phyloP scores from a whole-genome alignment of 768 basidiomycete species.

The Termitomyces sp. region DNA sequence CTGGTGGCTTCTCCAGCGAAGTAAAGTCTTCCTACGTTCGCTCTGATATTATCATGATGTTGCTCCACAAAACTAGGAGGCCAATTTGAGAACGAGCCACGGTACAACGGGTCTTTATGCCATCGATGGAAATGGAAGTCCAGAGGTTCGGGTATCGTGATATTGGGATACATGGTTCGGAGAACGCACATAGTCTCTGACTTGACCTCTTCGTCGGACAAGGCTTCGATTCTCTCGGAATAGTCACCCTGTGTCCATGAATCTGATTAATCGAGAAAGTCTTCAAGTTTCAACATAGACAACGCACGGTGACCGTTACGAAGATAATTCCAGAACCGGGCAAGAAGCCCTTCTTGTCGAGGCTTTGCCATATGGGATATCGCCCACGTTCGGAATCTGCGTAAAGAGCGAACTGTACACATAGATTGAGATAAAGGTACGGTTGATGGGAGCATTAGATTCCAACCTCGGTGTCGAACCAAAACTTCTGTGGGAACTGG shows the following conservation, averaged over 20 bases:
- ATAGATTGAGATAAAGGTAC: neutral
- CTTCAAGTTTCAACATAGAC: neutral
- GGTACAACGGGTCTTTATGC: conserved; percentile 47
- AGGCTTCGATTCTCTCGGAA: conserved; percentile 51
- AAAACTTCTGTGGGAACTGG: conserved; percentile 60
- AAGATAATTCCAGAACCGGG: conserved; percentile 58
- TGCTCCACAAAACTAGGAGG: conserved; percentile 52
- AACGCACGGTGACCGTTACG: conserved; percentile 42
- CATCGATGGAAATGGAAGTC: conserved; percentile 56
- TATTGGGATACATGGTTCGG: conserved; percentile 52
- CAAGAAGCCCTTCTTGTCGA: conserved; percentile 55
- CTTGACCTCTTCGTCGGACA: conserved; percentile 44
- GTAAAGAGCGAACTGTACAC: conserved; percentile 47
- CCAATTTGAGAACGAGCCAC: conserved; percentile 70
- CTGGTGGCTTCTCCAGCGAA: conserved; percentile 65
- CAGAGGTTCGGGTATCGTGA: conserved; percentile 48
- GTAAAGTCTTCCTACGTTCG: conserved; percentile 55
- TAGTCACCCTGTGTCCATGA: conserved; percentile 49
- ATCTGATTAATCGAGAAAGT: neutral
- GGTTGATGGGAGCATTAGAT: too few species aligned
- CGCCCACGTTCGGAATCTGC: conserved; percentile 59
- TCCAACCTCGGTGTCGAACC: conserved; percentile 37
- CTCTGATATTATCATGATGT: conserved; percentile 53
- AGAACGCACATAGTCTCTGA: conserved; percentile 54
- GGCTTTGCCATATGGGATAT: conserved; percentile 66